phyloP scores from a whole-genome alignment of 768 basidiomycete genomes.

The Peribolospora kevripleyi region DNA sequence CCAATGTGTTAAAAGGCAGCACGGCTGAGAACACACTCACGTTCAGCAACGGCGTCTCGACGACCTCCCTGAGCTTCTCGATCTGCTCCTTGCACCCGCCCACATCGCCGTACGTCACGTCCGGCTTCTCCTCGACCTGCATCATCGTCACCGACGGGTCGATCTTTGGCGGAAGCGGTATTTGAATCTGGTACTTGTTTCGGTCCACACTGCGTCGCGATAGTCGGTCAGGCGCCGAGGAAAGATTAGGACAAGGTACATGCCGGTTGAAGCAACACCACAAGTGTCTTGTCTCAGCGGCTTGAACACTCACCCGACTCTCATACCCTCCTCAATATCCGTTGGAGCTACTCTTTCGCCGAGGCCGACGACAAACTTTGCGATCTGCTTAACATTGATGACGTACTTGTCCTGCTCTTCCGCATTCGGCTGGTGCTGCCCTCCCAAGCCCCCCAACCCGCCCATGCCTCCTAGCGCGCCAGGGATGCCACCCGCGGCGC shows the following conservation, averaged over 20 bases:
- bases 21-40: conserved; percentile 27
- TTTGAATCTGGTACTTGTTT: conserved; percentile 95
- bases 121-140: conserved; percentile 97
- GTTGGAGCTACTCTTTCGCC: conserved; percentile 91
- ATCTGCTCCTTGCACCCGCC: conserved; percentile 99
- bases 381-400: conserved; percentile 98
- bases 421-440: conserved; percentile 53
- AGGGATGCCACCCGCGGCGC: conserved; percentile 34
- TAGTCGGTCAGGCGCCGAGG: not conserved
- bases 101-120: conserved; percentile 90
- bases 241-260: not conserved
- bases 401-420: conserved; percentile 99
- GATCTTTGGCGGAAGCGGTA: conserved; percentile 92
- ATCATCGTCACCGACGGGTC: conserved; percentile 99
- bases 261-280: not conserved
- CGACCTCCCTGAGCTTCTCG: conserved; percentile 93
- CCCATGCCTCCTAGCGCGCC: not conserved
- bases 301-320: conserved; percentile 55
- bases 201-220: conserved; percentile 48
- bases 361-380: conserved; percentile 93
- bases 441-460: not conserved
- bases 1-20: conserved; percentile 8
- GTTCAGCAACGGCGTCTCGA: conserved; percentile 80
- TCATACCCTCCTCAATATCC: conserved; percentile 99
- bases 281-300: not conserved